phyloP scores from a whole-genome alignment of 1,139 yeast species.

The Blastobotrys elegans region DNA sequence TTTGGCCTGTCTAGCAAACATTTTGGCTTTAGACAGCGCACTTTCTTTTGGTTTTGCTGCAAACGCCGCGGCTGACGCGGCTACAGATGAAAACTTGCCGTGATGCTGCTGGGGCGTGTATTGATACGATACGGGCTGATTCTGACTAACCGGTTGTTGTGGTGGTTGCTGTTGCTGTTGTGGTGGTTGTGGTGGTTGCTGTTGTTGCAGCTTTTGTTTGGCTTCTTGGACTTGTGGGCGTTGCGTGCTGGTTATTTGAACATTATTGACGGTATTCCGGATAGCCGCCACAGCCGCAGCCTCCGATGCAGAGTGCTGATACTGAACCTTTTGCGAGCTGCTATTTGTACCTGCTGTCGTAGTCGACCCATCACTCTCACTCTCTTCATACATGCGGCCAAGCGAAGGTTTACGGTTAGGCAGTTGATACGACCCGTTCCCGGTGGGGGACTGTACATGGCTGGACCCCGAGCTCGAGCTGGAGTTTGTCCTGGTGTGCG shows the following conservation, averaged over 20 bases:
- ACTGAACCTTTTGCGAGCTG: constrained; percentile 9
- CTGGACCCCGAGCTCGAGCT: constrained; percentile 26
- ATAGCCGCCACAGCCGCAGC: constrained; percentile 25
- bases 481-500: constrained; percentile 30
- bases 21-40: constrained; percentile 32
- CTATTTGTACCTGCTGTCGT: constrained; percentile 9
- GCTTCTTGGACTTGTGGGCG: constrained; percentile 3
- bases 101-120: not conserved
- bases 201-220: constrained; percentile 2
- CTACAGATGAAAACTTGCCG: constrained; percentile 21
- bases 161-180: not conserved
- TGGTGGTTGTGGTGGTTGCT: not conserved
- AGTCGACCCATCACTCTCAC: constrained; percentile 13
- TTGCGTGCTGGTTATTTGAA: constrained; percentile 6
- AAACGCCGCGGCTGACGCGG: constrained; percentile 31
- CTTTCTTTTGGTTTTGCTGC: constrained; percentile 30
- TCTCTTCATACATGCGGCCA: constrained; percentile 7
- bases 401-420: not conserved
- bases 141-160: not conserved
- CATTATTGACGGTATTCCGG: constrained; percentile 15
- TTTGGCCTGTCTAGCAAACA: constrained; percentile 36
- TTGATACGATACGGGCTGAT: not conserved
- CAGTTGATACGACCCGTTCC: not conserved
- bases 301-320: constrained; percentile 20
- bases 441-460: constrained; percentile 14